Evolutionary conservation across 345 rosid species (phyloP), one percentile per base, ranked within the genome.

Genomic region (Erysimum cheiranthoides): DNA sequence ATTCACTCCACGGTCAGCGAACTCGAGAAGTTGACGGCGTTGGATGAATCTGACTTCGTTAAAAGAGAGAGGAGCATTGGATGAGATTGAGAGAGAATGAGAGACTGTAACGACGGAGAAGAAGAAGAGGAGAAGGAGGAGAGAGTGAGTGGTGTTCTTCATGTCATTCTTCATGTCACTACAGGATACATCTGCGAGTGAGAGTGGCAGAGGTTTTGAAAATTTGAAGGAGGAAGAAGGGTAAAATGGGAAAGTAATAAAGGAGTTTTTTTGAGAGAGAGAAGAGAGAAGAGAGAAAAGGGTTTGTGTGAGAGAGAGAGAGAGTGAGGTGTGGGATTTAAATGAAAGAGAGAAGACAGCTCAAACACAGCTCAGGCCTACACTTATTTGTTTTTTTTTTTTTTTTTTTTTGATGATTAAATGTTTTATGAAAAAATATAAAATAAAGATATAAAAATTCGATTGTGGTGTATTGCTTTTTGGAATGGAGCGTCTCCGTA

Each of bases 11-110:
- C 96, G 83, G 80, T 93, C 97, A 8, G 92, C 96, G 77, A 81
- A 85, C 74, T 88, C 90, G 74, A 92, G 97, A 25, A 92, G 96
- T 85, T 94, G 98, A 6, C 97, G 92, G 50, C 84, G 88, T 77
- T 71, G 83, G 83, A 93, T 87, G 82, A 78, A 86, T 34, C 59
- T 57, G 52, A 87, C 91, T 58, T 93, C 90, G 5, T 81, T 84
- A 34, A 83, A 86, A 1, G 86, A 80, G 81, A 94, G 89, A 27
- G 70, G 70, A 25, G 86, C 96, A 77, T 81, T 84, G 81, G 70
- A 71, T 14, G 86, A 61, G 66, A 84, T 6, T 5, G 84, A 45
- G 39, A 73, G 58, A 59, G 85, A 73, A 1, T 61, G 67, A 68
- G 81, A 71, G 56, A 66, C 43, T 47, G 59, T 36, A 0, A 3